phyloP scores from a whole-genome alignment of 306 rosid species.

The Lathyrus sativus region DNA sequence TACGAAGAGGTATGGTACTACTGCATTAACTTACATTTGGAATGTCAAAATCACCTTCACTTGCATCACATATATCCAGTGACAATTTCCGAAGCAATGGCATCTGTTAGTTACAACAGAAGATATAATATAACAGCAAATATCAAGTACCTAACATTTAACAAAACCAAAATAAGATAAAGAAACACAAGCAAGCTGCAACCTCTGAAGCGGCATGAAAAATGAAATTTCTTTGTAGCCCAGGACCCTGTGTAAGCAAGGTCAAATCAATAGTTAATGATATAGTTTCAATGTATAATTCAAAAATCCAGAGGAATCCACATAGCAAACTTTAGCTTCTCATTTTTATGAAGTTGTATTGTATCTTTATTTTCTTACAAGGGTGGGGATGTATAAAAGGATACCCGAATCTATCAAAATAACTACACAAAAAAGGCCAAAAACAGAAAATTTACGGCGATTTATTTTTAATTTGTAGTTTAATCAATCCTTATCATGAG shows the following conservation, averaged over 20 bases:
- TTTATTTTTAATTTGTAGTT: conserved; percentile 13
- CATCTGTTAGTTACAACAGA: conserved; percentile 49
- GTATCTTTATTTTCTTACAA: neutral
- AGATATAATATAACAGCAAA: conserved; percentile 4
- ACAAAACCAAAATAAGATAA: conserved; percentile 13
- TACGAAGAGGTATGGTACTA: conserved; percentile 7
- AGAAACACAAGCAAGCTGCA: conserved; percentile 23
- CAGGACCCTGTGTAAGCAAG: conserved; percentile 58
- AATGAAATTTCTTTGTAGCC: conserved; percentile 63
- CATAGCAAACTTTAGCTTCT: conserved; percentile 1
- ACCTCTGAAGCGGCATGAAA: conserved; percentile 66
- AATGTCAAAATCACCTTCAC: conserved; percentile 68
- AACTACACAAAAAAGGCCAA: conserved; percentile 13
- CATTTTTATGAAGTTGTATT: conserved; percentile 5
- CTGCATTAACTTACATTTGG: conserved; percentile 60
- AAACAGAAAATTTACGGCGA: conserved; percentile 19
- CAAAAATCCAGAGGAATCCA: conserved; percentile 14
- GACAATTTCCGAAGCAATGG: conserved; percentile 73
- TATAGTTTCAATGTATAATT: conserved; percentile 18
- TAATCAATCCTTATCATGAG: conserved; percentile 20
- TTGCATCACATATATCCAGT: conserved; percentile 79
- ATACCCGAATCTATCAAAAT: neutral
- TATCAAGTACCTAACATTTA: conserved; percentile 29
- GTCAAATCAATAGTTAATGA: conserved; percentile 14
- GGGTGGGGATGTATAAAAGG: neutral